Base-by-base conservation (phyloP, 192 early-diverging fungal genomes). In the Backusella tarrabulga region DNA sequence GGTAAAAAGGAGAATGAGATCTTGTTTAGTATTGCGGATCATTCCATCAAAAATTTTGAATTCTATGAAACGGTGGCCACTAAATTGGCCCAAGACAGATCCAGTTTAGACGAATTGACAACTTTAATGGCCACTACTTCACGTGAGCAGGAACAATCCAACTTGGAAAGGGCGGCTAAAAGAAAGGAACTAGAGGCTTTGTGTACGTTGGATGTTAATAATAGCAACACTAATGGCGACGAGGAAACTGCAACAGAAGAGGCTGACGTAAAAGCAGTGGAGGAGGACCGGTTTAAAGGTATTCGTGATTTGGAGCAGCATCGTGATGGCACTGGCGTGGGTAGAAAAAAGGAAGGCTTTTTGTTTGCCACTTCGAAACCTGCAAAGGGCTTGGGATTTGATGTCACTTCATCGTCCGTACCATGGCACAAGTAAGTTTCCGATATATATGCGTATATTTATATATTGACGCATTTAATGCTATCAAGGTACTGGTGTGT, bases 401-500 rank as follows among this genome's bases (percentile, higher is more conserved):
- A 80, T 54, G 70, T 71, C 4, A 70, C 76, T 12, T 67, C 82
- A 32, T 66, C 73, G 41, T 41, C 77, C 60, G 74, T 67, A n/a
- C 72, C 21, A 44, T 87, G 85, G 80, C 82, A 87, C 50, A 88
- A 86, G 78, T 84, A 87, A 83, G 81, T 46, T 3, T 3, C 0
- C 32, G 3, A 32, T 32, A 32, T 32, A 32, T 3, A 3, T n/a
- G n/a, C 32, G 32, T 0, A 32, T 32, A 32, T 32, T 32, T 32
- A 54, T 54, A 54, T 54, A 54, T 54, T 40, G 38, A 54, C 17
- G 6, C 17, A 23, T 23, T 44, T 15, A 50, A 21, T 50, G 0
- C n/a, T 50, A n/a, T 17, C 23, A 41, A 90, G 87, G 41, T 90
- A 90, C 40, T 92, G 91, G 91, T 92, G 91, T 79, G 90, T 93